A percentile compares a stretch with the other conserved stretches of the same genome.
Evolutionary conservation across 2,329 filamentous ascomycete species (phyloP).

Genomic region (Microdochium trichocladiopsis): DNA sequence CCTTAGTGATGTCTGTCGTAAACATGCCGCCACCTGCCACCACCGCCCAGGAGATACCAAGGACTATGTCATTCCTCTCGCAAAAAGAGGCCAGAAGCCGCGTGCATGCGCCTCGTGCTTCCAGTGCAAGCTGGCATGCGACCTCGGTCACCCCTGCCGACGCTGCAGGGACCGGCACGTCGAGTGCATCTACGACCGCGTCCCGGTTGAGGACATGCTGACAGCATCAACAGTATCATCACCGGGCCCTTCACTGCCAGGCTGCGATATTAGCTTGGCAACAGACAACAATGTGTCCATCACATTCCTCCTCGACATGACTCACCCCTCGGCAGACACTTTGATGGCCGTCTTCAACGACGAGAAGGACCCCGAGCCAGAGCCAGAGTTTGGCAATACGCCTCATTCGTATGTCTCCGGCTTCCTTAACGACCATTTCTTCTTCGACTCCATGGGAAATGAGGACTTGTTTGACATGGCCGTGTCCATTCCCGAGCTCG

Average conservation of each 20-base stretch:
- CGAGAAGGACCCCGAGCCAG: slow-evolving; percentile 7
- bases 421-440: not conserved
- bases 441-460: not conserved
- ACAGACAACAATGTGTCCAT: slow-evolving; percentile 11
- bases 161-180: slow-evolving; percentile 13
- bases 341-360: slow-evolving; percentile 12
- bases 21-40: slow-evolving; percentile 14
- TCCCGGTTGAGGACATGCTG: not conserved
- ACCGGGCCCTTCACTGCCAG: not conserved
- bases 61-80: slow-evolving; percentile 7
- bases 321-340: slow-evolving; percentile 14
- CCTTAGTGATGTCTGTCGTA: slow-evolving; percentile 18
- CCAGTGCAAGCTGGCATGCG: slow-evolving; percentile 18
- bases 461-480: not conserved
- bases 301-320: slow-evolving; percentile 15
- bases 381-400: slow-evolving; percentile 10
- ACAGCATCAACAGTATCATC: not conserved
- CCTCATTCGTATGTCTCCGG: not conserved
- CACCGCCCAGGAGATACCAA: slow-evolving; percentile 8
- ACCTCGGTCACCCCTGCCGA: slow-evolving; percentile 14
- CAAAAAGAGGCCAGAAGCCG: slow-evolving; percentile 17
- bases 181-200: slow-evolving; percentile 11
- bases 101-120: slow-evolving; percentile 20
- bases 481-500: not conserved
- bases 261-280: not conserved